Percentiles rank a stretch among this genome's conserved stretches.
Conservation (phyloP, 805 yeast genomes). For the Barnettozyma californica region DNA sequence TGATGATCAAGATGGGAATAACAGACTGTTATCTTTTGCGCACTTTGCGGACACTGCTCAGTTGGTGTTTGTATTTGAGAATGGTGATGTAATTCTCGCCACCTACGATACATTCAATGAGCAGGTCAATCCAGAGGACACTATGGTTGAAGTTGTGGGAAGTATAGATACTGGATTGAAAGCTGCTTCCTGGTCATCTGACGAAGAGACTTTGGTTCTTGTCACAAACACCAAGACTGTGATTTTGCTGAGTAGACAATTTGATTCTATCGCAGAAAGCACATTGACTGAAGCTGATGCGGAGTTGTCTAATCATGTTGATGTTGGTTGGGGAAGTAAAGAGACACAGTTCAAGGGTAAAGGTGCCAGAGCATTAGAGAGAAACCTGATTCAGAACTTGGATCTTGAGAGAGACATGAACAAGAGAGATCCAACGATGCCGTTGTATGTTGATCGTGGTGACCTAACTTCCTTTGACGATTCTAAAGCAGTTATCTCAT, state of each 20-base stretch:
- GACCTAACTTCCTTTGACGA: conserved; percentile 51
- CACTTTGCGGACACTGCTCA: conserved; percentile 70
- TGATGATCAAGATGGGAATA: conserved; percentile 28
- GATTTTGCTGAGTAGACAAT: conserved; percentile 63
- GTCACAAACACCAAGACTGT: conserved; percentile 58
- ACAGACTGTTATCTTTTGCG: conserved; percentile 44
- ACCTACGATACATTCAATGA: conserved; percentile 45
- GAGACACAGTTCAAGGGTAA: conserved; percentile 96
- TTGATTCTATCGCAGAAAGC: conserved; percentile 74
- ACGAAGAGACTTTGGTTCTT: conserved; percentile 78
- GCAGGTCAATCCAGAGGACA: conserved; percentile 42
- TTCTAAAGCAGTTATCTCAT: conserved; percentile 49
- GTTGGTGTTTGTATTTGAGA: conserved; percentile 57
- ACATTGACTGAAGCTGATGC: conserved; percentile 51
- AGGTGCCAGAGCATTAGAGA: conserved; percentile 78
- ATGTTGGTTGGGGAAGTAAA: conserved; percentile 97
- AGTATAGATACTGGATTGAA: conserved; percentile 69
- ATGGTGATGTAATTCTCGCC: conserved; percentile 73
- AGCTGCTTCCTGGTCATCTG: conserved; percentile 84
- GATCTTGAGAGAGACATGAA: conserved; percentile 64
- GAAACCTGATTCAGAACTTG: conserved; percentile 47
- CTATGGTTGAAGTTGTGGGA: conserved; percentile 71
- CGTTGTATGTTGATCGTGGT: conserved; percentile 67
- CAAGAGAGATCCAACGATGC: conserved; percentile 86
- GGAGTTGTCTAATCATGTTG: conserved; percentile 69